A percentile compares a stretch with the other conserved stretches of the same genome.
phyloP scores from a whole-genome alignment of 495 filamentous ascomycete species.

The Usnea hakonensis region DNA sequence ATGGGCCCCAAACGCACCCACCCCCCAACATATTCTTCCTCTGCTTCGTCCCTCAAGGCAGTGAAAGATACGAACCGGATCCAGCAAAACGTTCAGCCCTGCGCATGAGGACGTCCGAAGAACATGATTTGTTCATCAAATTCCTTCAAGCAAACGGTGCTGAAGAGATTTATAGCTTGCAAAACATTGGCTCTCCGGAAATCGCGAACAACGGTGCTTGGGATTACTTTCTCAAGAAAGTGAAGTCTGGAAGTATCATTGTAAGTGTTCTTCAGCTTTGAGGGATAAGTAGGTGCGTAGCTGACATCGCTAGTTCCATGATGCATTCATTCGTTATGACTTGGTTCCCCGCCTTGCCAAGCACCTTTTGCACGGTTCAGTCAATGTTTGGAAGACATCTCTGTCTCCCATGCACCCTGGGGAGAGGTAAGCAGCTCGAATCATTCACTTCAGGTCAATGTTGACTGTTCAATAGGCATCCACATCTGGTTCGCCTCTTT shows the following conservation, averaged over 20 bases:
- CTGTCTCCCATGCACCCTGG: conserved; percentile 28
- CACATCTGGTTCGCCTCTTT: conserved; percentile 45
- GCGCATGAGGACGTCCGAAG: conserved; percentile 13
- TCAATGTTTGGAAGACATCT: conserved; percentile 35
- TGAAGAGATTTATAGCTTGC: conserved; percentile 28
- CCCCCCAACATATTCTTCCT: conserved; percentile 31
- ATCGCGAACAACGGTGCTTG: conserved; percentile 30
- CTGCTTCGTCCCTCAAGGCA: conserved; percentile 28
- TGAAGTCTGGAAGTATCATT: conserved; percentile 34
- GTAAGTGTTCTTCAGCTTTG: conserved; percentile 25
- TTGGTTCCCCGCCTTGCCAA: conserved; percentile 28
- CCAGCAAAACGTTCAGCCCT: conserved; percentile 6
- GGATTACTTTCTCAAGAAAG: conserved; percentile 33
- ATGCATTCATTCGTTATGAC: conserved; percentile 30
- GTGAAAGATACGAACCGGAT: conserved; percentile 12
- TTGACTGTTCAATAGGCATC: no score
- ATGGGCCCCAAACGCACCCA: conserved; percentile 16
- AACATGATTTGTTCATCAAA: conserved; percentile 27
- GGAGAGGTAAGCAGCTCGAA: no score
- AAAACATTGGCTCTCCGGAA: conserved; percentile 5
- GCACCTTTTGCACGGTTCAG: conserved; percentile 19
- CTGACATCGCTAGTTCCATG: conserved; percentile 31
- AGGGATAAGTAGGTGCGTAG: neutral
- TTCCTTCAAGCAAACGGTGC: conserved; percentile 29
- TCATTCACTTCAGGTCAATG: no score